Base-by-base conservation (phyloP, 306 rosid genomes). In the Betula pendula region DNA sequence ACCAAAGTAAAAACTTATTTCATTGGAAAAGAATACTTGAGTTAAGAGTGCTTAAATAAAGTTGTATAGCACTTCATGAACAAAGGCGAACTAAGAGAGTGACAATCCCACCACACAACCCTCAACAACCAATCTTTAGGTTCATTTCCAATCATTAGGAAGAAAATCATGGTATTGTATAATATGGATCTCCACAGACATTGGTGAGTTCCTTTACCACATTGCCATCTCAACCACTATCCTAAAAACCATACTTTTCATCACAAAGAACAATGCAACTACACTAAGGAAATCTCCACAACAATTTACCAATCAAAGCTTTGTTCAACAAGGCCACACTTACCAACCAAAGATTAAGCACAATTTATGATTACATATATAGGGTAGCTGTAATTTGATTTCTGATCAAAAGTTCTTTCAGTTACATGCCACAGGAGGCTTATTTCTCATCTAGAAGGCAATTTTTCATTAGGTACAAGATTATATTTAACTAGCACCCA, bases 81-180 rank as follows among this genome's bases (percentile, higher is more conserved):
- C 15, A 66, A 65, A 35, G 70, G 35, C 10, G 2, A 38, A 66
- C 24, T 14, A 60, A 16, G 31, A 25, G 42, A 31, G 68, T 62
- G 24, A 62, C n/a, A 62, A 62, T 44, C 67, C 68, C 68, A 62
- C 68, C 44, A 62, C 5, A 8, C 43, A 31, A 33, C 8, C 44
- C 68, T 62, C 4, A 62, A 62, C 38, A 62, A 31, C 44, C 43
- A 62, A 62, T 29, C 31, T 62, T 62, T 31, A 5, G 44, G 43
- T 62, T 62, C 42, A 62, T 62, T 15, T 6, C 22, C 43, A 62
- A 16, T 62, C 68, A 62, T 62, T 31, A 62, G 22, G 68, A 62
- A 62, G 1, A 31, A 62, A 62, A 29, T 62, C 14, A 62, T 62
- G 12, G 68, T 16, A 3, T 35, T 15, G 43, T 31, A 62, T 13